Percentiles rank a stretch among this genome's conserved stretches.
Conservation (phyloP, 306 rosid genomes). For the Fragaria ananassa region DNA sequence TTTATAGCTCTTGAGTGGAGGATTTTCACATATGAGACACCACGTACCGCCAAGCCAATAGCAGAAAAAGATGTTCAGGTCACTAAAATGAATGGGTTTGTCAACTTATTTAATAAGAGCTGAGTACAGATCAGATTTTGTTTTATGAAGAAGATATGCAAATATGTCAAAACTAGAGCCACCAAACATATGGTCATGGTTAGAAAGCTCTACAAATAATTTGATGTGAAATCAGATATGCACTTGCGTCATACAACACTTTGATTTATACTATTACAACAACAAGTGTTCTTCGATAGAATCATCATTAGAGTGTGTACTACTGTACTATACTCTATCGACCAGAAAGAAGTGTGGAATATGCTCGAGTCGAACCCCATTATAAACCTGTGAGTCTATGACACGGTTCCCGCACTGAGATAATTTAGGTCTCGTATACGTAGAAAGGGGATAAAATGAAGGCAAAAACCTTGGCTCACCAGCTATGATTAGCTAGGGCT, state of each 20-base stretch:
- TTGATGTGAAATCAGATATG: constrained; percentile 9
- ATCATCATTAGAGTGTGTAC: neutral
- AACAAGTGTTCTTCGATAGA: neutral
- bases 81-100: neutral
- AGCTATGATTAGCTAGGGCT: no score
- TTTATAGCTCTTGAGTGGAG: neutral
- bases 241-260: constrained; percentile 15
- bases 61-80: neutral
- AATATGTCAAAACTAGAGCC: neutral
- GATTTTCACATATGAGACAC: neutral
- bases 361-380: constrained; percentile 1
- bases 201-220: neutral
- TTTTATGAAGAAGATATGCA: neutral
- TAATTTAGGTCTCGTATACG: no score
- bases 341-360: neutral
- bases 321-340: neutral
- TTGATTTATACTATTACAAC: no score
- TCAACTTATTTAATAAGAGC: constrained; percentile 9
- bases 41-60: constrained; percentile 7
- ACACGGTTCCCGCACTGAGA: neutral
- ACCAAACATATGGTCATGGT: neutral
- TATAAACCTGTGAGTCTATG: neutral
- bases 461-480: no score
- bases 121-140: neutral
- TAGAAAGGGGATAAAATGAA: no score